Conservation (phyloP, 768 basidiomycete species). For the Pisolithus orientalis region DNA sequence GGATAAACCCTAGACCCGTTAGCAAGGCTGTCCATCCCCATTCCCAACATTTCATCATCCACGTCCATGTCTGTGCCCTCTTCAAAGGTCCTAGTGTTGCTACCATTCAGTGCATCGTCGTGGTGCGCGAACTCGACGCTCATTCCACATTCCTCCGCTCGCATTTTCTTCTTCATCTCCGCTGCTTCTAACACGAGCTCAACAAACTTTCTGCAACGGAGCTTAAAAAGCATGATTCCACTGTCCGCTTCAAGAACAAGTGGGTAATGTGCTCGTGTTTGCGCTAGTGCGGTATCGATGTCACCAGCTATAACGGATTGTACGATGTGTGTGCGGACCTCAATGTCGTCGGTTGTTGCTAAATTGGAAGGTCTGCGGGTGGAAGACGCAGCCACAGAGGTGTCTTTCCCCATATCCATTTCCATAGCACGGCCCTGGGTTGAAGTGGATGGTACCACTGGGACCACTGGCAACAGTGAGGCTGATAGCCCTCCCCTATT, state of each 20-base stretch:
- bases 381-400: constrained; percentile 5
- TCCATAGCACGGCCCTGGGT: constrained; percentile 41
- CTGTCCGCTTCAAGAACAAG: constrained; percentile 59
- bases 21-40: constrained; percentile 8
- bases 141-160: constrained; percentile 31
- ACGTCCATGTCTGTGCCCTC: constrained; percentile 57
- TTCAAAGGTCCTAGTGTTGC: constrained; percentile 33
- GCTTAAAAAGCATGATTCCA: constrained; percentile 70
- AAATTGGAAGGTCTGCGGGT: constrained; percentile 7
- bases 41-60: constrained; percentile 29
- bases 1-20: constrained; percentile 12
- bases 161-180: constrained; percentile 61
- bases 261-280: constrained; percentile 53
- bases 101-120: constrained; percentile 30
- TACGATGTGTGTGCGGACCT: constrained; percentile 64
- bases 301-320: constrained; percentile 63
- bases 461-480: not conserved
- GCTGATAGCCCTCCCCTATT: constrained; percentile 18
- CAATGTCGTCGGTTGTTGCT: constrained; percentile 47
- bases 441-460: constrained; percentile 5
- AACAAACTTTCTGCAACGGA: constrained; percentile 81
- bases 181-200: constrained; percentile 71
- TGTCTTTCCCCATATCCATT: constrained; percentile 33
- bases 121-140: constrained; percentile 24
- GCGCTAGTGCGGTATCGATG: constrained; percentile 59